phyloP scores from a whole-genome alignment of 768 basidiomycete species.

The Serpula lacrymans region DNA sequence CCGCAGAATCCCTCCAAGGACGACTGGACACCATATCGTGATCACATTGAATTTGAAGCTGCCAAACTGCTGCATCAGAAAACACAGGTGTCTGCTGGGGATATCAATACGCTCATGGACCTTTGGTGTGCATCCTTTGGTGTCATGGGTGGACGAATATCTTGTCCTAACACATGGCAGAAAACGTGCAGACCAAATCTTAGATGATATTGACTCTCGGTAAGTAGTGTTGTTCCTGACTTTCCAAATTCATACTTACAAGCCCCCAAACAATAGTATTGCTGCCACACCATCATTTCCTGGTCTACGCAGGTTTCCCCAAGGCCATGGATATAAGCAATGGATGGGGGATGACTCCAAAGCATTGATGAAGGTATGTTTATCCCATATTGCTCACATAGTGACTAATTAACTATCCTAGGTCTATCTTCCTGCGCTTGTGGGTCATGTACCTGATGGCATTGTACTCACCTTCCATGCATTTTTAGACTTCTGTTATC shows the following conservation, averaged over 20 bases:
- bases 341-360: slow-evolving; percentile 39
- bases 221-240: too few relatives aligned
- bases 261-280: slow-evolving; percentile 8
- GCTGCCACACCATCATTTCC: slow-evolving; percentile 11
- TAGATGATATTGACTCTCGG: slow-evolving; percentile 34
- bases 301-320: slow-evolving; percentile 19
- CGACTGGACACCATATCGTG: too few relatives aligned
- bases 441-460: slow-evolving; percentile 16
- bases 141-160: slow-evolving; percentile 31
- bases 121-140: too few relatives aligned
- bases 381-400: background rate
- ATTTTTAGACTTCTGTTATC: slow-evolving; percentile 26
- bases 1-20: too few relatives aligned
- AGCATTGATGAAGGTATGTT: slow-evolving; percentile 34
- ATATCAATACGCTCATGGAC: too few relatives aligned
- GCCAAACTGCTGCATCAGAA: too few relatives aligned
- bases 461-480: slow-evolving; percentile 17
- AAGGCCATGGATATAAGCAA: slow-evolving; percentile 27
- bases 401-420: too few relatives aligned
- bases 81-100: too few relatives aligned
- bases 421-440: slow-evolving; percentile 23
- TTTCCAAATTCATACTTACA: background rate
- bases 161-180: slow-evolving; percentile 15
- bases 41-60: too few relatives aligned
- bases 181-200: slow-evolving; percentile 19